These are phyloP conservation scores for Hypericum androsaemum DNA, from an alignment of 345 rosid species.

Conservation along the genomic window DNA sequence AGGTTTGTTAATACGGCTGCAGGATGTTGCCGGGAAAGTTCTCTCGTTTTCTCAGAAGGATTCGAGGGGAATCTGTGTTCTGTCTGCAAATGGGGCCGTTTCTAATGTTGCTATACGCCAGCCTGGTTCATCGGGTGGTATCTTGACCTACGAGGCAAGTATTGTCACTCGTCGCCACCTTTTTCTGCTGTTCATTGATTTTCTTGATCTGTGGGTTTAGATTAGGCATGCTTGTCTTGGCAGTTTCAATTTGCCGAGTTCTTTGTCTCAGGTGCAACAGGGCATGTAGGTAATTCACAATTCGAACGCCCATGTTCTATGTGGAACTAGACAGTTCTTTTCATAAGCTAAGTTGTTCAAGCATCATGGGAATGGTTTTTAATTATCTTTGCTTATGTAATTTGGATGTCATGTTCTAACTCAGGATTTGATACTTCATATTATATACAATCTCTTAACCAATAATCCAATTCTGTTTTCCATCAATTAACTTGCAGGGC, in stretches of 20 bases:
- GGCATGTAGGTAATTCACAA: too few species aligned
- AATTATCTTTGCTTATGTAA: too few species aligned
- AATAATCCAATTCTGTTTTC: background rate
- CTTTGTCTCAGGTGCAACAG: too few species aligned
- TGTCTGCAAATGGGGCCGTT: constrained; percentile 65
- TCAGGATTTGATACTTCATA: too few species aligned
- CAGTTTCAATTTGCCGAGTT: too few species aligned
- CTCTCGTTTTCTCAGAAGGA: constrained; percentile 41
- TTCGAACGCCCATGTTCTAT: too few species aligned
- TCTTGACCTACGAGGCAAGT: constrained; percentile 38
- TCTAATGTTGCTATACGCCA: constrained; percentile 48
- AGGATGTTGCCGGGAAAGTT: constrained; percentile 60
- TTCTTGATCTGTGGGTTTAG: background rate
- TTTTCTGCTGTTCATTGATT: background rate
- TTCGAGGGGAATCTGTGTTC: constrained; percentile 43
- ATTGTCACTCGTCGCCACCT: background rate
- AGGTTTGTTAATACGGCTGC: background rate
- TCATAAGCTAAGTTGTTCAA: too few species aligned
- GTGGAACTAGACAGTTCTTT: too few species aligned
- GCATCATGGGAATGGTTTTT: too few species aligned
- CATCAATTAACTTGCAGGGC: constrained; percentile 33
- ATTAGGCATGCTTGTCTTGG: too few species aligned
- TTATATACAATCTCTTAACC: too few species aligned
- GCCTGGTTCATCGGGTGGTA: constrained; percentile 35
- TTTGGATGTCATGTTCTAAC: too few species aligned